Percentiles rank a stretch among this genome's conserved stretches.
phyloP scores from a whole-genome alignment of 768 basidiomycete species.

The Pleurotus tuber-regium region DNA sequence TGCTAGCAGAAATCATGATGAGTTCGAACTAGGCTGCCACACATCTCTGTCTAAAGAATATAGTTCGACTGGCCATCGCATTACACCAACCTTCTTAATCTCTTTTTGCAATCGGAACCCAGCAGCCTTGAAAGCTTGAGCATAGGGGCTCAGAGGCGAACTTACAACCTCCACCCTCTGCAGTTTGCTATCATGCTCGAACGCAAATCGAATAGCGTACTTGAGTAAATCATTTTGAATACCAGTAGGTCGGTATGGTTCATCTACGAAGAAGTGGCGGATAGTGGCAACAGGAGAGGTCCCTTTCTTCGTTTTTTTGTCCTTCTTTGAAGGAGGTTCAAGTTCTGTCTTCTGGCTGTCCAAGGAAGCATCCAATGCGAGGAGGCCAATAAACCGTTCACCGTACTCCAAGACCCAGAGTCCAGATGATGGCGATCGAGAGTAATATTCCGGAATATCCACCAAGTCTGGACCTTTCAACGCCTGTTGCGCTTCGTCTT shows the following conservation, averaged over 20 bases:
- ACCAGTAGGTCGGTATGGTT: slow-evolving; percentile 50
- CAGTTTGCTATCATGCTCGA: slow-evolving; percentile 40
- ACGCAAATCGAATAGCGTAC: slow-evolving; percentile 59
- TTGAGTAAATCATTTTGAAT: slow-evolving; percentile 66
- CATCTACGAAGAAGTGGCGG: slow-evolving; percentile 75
- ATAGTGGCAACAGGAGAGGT: slow-evolving; percentile 57
- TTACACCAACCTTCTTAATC: slow-evolving; percentile 47
- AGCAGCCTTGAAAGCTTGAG: slow-evolving; percentile 40
- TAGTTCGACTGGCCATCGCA: slow-evolving; percentile 52
- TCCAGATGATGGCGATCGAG: slow-evolving; percentile 58
- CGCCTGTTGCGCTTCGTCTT: slow-evolving; percentile 46
- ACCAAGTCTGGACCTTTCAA: slow-evolving; percentile 57
- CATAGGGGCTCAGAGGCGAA: slow-evolving; percentile 52
- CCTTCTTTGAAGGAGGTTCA: slow-evolving; percentile 20
- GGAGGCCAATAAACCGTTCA: slow-evolving; percentile 58
- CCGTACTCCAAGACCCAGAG: slow-evolving; percentile 69
- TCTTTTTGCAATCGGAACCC: slow-evolving; percentile 50
- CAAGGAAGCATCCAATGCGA: slow-evolving; percentile 64
- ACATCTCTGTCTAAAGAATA: slow-evolving; percentile 40
- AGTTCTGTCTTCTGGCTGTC: slow-evolving; percentile 29
- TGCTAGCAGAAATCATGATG: no score
- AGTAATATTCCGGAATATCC: slow-evolving; percentile 54
- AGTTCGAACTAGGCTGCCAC: slow-evolving; percentile 50
- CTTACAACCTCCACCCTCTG: slow-evolving; percentile 44
- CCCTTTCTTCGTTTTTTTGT: slow-evolving; percentile 23